Evolutionary conservation across 2,329 filamentous ascomycete species (phyloP).

Genomic region (Dichotomopilus funicola): DNA sequence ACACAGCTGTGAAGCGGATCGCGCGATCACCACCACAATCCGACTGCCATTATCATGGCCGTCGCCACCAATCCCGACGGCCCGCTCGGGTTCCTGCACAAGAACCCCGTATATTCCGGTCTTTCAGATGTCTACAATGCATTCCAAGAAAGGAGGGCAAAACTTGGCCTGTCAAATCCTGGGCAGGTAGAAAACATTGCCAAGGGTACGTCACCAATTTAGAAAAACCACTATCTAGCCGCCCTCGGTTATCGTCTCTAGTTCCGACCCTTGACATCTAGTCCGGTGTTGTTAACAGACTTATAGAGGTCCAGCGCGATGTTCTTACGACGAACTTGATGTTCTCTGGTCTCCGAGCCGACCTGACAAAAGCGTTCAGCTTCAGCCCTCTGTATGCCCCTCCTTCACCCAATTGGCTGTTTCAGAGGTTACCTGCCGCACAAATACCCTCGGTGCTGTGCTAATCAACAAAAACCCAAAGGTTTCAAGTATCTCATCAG

Average conservation of each 20-base stretch:
- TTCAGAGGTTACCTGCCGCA: background rate
- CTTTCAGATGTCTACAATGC: conserved; percentile 71
- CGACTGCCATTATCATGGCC: conserved; percentile 24
- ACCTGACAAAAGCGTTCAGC: conserved; percentile 95
- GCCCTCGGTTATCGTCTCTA: background rate
- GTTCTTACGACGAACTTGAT: conserved; percentile 94
- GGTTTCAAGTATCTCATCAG: conserved; percentile 93
- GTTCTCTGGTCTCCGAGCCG: conserved; percentile 92
- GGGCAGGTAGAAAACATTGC: conserved; percentile 81
- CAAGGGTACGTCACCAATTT: conserved; percentile 35
- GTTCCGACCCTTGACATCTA: background rate
- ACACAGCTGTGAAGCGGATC: background rate
- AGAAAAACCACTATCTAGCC: background rate
- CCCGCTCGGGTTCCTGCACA: conserved; percentile 60
- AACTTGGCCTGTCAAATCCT: conserved; percentile 84
- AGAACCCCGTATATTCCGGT: conserved; percentile 65
- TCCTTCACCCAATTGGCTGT: background rate
- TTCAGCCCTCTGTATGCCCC: conserved; percentile 60
- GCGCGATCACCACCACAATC: conserved; percentile 4
- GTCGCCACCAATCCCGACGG: conserved; percentile 45
- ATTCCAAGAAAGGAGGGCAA: conserved; percentile 79
- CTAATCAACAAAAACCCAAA: background rate
- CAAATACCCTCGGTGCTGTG: background rate
- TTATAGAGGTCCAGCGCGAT: conserved; percentile 80
- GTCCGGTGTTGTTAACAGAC: conserved; percentile 7